Evolutionary conservation across 75 land plant genomes (phyloP).

Genomic region (Pseudotsuga menziesii): DNA sequence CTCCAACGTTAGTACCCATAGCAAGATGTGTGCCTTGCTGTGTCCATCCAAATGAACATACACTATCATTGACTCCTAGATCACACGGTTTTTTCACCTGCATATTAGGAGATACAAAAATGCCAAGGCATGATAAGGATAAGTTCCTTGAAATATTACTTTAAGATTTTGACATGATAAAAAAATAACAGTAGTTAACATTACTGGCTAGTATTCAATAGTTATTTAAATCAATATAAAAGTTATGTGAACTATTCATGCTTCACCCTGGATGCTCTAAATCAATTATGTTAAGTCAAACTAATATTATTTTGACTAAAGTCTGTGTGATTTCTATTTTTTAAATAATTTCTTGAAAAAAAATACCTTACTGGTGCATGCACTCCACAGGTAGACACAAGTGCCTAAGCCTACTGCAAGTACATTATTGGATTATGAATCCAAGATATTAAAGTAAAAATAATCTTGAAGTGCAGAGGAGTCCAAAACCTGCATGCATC

Average conservation of each 20-base stretch:
- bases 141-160: not conserved
- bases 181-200: not conserved
- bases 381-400: slow-evolving; percentile 91
- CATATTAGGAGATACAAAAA: slow-evolving; percentile 1
- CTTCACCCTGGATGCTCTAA: not conserved
- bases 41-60: slow-evolving; percentile 82
- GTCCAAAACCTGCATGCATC: slow-evolving; percentile 61
- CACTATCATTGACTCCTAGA: slow-evolving; percentile 63
- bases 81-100: slow-evolving; percentile 88
- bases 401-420: slow-evolving; percentile 83
- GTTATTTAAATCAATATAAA: too few species aligned
- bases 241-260: not conserved
- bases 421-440: slow-evolving; percentile 80
- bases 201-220: too few species aligned
- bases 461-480: slow-evolving; percentile 92
- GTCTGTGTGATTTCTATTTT: not conserved
- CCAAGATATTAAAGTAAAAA: slow-evolving; percentile 83
- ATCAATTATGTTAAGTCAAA: not conserved
- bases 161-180: not conserved
- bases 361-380: slow-evolving; percentile 79
- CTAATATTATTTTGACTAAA: not conserved
- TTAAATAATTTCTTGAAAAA: not conserved
- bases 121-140: not conserved
- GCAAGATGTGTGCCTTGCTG: slow-evolving; percentile 70
- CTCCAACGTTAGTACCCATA: slow-evolving; percentile 70